Percentiles rank a stretch among this genome's conserved stretches.
Evolutionary conservation across 2,329 filamentous ascomycete genomes (phyloP).

Genomic region (Aphanoascus verrucosus): DNA sequence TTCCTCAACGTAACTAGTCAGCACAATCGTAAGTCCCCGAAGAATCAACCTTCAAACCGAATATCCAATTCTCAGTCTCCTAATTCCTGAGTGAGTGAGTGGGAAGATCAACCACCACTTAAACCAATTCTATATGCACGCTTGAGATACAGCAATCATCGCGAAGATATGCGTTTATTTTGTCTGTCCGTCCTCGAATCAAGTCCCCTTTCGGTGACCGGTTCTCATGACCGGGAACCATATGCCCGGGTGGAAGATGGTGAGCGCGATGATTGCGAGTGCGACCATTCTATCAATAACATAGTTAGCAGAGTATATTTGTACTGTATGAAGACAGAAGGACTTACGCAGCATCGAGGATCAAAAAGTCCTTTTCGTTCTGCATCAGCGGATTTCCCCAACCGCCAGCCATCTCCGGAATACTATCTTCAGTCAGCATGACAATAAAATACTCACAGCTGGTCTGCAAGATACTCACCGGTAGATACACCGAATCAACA

Average conservation of each 20-base stretch:
- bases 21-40: too few relatives aligned
- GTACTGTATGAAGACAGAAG: too few relatives aligned
- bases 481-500: conserved; percentile 37
- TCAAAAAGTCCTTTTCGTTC: conserved; percentile 38
- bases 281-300: conserved; percentile 35
- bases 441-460: neutral
- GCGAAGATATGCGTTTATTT: neutral
- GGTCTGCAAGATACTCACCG: conserved; percentile 23
- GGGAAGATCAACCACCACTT: too few relatives aligned
- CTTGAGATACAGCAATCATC: neutral
- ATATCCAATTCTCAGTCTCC: too few relatives aligned
- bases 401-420: conserved; percentile 42
- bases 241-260: conserved; percentile 37
- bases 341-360: conserved; percentile 40
- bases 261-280: conserved; percentile 32
- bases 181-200: neutral
- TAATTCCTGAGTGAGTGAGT: too few relatives aligned
- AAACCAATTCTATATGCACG: neutral
- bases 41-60: too few relatives aligned
- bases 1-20: too few relatives aligned
- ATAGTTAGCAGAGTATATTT: conserved; percentile 12
- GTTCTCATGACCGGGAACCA: conserved; percentile 19
- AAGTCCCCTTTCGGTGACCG: conserved; percentile 1
- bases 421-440: conserved; percentile 22
- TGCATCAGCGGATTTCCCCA: conserved; percentile 40